Base-by-base conservation (phyloP, 805 yeast genomes). In the Ascoidea rubescens region DNA sequence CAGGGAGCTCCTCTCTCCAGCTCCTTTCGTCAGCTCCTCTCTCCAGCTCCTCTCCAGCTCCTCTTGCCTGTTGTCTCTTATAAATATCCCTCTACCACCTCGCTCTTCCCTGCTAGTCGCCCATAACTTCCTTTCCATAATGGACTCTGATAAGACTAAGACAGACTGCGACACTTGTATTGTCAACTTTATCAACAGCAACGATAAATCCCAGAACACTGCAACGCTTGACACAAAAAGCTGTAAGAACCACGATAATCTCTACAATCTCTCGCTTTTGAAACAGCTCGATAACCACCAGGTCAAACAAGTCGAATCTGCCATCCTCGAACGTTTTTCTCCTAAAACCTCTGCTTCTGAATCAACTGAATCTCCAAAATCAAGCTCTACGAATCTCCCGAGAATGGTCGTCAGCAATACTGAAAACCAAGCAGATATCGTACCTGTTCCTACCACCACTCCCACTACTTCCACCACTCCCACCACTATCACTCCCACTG, bases 341-440 rank as follows among this genome's bases (percentile, higher is more conserved):
- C 93, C 93, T 5, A 85, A 83, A 60, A 76, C 89, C 0, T 75
- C 83, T 0, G 72, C 78, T 4, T 69, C 73, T 50, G 78, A 73
- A 57, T 71, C 71, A 31, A 50, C 17, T 16, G 53, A 16, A 52
- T 45, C 43, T 52, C 54, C 42, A 54, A 54, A 43, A 49, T 53
- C 47, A 10, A 37, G 43, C 14, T 10, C 43, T 10, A 37, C 4
- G 2, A 8, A 37, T 37, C 14, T 37, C 8, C 2, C 8, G 8
- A 37, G 14, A 37, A 10, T 37, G 14, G 28, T 21, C 28, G 28
- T 21, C 28, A 21, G 28, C 28, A 21, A 21, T 21, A 37, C 43
- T 37, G 43, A 37, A 10, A 37, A 37, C 14, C 4, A 37, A 37
- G 2, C 8, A 37, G 43, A 37, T 37, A 37, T 4, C 14, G 8